Evolutionary conservation across 495 filamentous ascomycete species (phyloP), one percentile per base, ranked within the genome.

Genomic region (Zalerion maritima): DNA sequence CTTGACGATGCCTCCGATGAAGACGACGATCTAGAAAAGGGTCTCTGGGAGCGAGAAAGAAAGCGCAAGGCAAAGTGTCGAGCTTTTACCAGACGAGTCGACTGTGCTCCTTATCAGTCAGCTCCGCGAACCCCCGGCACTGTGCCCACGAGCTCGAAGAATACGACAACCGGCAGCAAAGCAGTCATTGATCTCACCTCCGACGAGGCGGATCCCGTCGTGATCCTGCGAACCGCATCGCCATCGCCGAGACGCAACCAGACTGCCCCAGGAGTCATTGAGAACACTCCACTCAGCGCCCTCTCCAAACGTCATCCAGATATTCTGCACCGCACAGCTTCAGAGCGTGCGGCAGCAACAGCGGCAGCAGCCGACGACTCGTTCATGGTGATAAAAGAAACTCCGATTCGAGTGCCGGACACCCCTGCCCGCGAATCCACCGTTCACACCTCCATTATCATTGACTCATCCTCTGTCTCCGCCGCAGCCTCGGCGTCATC

Each of bases 1-100:
- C 44, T 74, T 17, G 62, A 65, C 40, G 32, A 56, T 8, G 39
- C 39, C 19, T 46, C 43, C 4, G 59, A 68, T 26, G 47, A 57
- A 11, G 47, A 49, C 23, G 38, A 47, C 26, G 38, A 47, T 11
- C 21, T 8, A 23, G 21, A 8, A 8, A 11, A 8, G 21, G 21
- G 8, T 8, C 21, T 8, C 8, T 11, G 21, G 8, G 8, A 8
- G 21, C 21, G 11, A 23, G 8, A 23, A 23, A 23, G 21, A 23
- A 23, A 8, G 8, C 21, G 11, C 11, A 23, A n/a, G n/a, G n/a
- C n/a, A n/a, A n/a, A n/a, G n/a, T n/a, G n/a, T n/a, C n/a, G n/a
- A n/a, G n/a, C n/a, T n/a, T n/a, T n/a, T n/a, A n/a, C n/a, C n/a
- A n/a, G n/a, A n/a, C n/a, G n/a, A n/a, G n/a, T n/a, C n/a, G n/a